Percentiles rank a stretch among this genome's conserved stretches.
Evolutionary conservation across 371 early-diverging fungal genomes (phyloP).

Genomic region (Mucor velutinosus): DNA sequence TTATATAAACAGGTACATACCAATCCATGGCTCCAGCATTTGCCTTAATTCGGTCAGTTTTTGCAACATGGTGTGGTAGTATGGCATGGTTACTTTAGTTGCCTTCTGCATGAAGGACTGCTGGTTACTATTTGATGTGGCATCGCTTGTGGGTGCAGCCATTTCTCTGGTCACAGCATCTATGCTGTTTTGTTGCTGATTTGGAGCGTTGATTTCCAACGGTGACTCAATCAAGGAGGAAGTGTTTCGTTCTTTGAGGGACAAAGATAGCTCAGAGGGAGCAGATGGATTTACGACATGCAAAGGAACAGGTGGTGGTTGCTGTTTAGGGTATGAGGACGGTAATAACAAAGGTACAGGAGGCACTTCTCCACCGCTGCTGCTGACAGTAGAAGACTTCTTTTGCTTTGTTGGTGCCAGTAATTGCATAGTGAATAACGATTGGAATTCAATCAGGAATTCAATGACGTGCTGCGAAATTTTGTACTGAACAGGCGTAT

Average conservation of each 20-base stretch:
- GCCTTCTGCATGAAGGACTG: constrained; percentile 3
- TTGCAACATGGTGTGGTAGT: neutral
- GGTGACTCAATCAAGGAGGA: constrained; percentile 13
- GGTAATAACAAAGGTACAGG: constrained; percentile 19
- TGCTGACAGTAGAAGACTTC: neutral
- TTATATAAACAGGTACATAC: constrained; percentile 1
- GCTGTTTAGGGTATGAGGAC: constrained; percentile 2
- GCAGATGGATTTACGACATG: constrained; percentile 17
- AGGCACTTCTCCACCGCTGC: constrained; percentile 5
- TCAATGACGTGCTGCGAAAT: constrained; percentile 57
- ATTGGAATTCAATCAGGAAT: constrained; percentile 56
- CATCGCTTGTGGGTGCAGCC: neutral
- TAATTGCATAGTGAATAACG: constrained; percentile 41
- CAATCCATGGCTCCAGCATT: constrained; percentile 10
- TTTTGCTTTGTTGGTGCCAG: neutral
- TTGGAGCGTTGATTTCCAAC: neutral
- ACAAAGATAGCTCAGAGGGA: neutral
- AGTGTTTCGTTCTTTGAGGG: neutral
- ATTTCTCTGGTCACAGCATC: neutral
- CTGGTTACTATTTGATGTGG: neutral
- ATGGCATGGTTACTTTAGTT: neutral
- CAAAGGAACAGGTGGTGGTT: constrained; percentile 8
- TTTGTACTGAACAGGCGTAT: constrained; percentile 59
- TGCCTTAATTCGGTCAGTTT: constrained; percentile 2
- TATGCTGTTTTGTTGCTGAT: neutral